Base-by-base conservation (phyloP, 2,329 filamentous ascomycete species). In the Claviceps humidiphila region DNA sequence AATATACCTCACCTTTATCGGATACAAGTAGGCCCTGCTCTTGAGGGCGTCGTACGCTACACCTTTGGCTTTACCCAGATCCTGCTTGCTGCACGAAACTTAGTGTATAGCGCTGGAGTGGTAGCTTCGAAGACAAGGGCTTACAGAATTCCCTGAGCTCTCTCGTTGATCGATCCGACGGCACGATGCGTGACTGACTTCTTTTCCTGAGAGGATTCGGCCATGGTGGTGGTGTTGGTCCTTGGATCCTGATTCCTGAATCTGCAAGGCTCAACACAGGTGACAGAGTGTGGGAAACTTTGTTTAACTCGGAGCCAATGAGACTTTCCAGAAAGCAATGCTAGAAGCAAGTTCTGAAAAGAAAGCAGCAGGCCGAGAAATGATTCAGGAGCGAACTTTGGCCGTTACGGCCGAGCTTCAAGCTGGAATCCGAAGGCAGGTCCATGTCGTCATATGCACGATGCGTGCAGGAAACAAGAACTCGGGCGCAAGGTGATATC, bases 1-100 rank as follows among this genome's bases (percentile, higher is more conserved):
- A 34, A 34, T 11, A 34, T 5, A 26, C 4, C 30, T 50, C 64
- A 77, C 75, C 73, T 78, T 89, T 68, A 96, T 75, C 26, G 91
- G 91, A 68, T 95, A 96, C 57, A 94, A 68, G 64, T 93, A 95
- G 24, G 89, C 81, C 49, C 82, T 80, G 57, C 89, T 95, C 60
- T 75, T 80, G 50, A 82, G 79, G 37, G 88, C 87, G 61, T 88
- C 81, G 42, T 75, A 69, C 43, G 87, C 75, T 40, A 89, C 72
- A 16, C 68, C 68, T 58, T 74, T 80, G 52, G 86, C 78, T 57
- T 82, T 81, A 55, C 79, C 74, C 53, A 83, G 82, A 63, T 96
- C 90, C 58, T 90, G 82, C 57, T 80, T 73, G 44, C 79, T 82
- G 20, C 5, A 34, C 16, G 43, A 39, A 11, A 5, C 14, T 47